Conservation (phyloP, 208 protist species). For the Perkinsela sp. region DNA sequence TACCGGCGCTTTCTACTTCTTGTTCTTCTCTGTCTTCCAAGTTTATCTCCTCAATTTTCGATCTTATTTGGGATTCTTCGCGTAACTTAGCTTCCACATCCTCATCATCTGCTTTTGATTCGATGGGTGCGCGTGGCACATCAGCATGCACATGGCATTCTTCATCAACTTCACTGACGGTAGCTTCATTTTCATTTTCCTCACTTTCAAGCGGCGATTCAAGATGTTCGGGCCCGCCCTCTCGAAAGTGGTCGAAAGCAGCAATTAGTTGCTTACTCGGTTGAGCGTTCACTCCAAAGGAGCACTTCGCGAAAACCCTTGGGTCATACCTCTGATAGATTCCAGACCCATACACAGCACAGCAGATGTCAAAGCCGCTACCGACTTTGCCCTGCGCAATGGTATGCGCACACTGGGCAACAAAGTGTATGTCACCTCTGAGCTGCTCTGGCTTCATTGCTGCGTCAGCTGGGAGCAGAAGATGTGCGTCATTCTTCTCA, state of each 20-base stretch:
- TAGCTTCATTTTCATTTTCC: too few species aligned
- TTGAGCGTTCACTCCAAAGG: slow-evolving; percentile 2
- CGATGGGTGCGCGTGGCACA: too few species aligned
- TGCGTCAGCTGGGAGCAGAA: neutral
- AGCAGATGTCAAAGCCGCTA: slow-evolving; percentile 82
- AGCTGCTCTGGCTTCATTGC: neutral
- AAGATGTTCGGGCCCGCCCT: too few species aligned
- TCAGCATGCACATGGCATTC: too few species aligned
- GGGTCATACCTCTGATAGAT: slow-evolving; percentile 60
- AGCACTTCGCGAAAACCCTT: neutral
- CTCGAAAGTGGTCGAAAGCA: neutral
- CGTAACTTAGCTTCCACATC: too few species aligned
- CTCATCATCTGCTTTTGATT: too few species aligned
- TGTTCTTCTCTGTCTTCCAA: too few species aligned
- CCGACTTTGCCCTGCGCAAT: slow-evolving; percentile 80
- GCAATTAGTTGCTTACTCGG: neutral
- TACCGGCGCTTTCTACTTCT: too few species aligned
- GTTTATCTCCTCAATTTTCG: too few species aligned
- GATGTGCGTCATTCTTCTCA: neutral
- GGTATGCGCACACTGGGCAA: slow-evolving; percentile 72
- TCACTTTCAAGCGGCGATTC: too few species aligned
- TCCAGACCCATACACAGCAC: slow-evolving; percentile 69
- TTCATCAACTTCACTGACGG: too few species aligned
- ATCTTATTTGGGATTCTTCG: too few species aligned
- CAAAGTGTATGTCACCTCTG: slow-evolving; percentile 35